Conservation (phyloP, 345 rosid species). For the Linum tenue region DNA sequence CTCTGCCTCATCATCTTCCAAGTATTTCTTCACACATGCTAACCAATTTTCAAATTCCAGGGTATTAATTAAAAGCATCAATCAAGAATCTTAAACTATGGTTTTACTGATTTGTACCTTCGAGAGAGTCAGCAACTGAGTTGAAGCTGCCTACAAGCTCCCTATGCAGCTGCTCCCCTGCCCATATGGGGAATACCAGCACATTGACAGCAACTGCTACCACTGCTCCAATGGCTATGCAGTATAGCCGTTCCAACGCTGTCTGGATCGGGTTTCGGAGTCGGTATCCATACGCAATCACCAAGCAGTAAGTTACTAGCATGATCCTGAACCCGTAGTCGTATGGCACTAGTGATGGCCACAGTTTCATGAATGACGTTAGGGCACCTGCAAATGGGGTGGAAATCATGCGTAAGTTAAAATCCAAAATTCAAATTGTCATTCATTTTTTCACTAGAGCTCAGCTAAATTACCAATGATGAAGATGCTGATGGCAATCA, state of each 20-base stretch:
- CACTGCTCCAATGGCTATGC: constrained; percentile 52
- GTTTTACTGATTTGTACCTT: constrained; percentile 26
- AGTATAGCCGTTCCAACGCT: constrained; percentile 53
- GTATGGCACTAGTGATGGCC: constrained; percentile 57
- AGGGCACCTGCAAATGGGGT: constrained; percentile 31
- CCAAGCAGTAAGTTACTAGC: constrained; percentile 56
- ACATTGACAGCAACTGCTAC: constrained; percentile 60
- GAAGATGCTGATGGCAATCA: constrained; percentile 55
- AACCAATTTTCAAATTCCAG: neutral
- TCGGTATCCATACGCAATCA: constrained; percentile 49
- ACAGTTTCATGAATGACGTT: constrained; percentile 54
- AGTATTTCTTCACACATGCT: constrained; percentile 60
- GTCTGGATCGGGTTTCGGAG: constrained; percentile 55
- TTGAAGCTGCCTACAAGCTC: constrained; percentile 43
- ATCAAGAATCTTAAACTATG: too few relatives aligned
- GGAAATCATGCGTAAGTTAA: neutral
- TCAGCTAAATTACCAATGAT: constrained; percentile 31
- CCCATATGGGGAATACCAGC: constrained; percentile 50
- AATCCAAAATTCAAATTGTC: too few relatives aligned
- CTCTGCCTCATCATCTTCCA: constrained; percentile 39
- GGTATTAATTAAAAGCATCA: neutral
- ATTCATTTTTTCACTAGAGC: too few relatives aligned
- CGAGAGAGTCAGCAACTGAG: constrained; percentile 50
- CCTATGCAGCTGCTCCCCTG: constrained; percentile 51
- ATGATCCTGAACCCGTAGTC: constrained; percentile 58